Evolutionary conservation across 1,284 basidiomycete species (phyloP).

Genomic region (Marasmius oreades): DNA sequence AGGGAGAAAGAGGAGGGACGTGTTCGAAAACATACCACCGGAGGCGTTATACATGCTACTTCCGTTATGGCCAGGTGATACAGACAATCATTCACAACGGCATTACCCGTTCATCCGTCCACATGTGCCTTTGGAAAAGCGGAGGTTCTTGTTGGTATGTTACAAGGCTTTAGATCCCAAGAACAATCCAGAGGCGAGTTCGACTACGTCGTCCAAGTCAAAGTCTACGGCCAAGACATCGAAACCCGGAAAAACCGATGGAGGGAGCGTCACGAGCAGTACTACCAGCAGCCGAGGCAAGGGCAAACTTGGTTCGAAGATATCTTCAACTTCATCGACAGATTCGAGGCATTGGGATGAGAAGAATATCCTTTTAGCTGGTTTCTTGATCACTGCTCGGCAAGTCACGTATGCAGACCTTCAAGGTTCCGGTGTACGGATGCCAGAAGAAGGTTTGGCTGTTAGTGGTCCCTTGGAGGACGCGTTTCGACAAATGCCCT

Average conservation of each 20-base stretch:
- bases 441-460: constrained; percentile 66
- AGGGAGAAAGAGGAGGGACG: constrained; percentile 28
- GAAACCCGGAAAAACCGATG: constrained; percentile 25
- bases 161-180: constrained; percentile 32
- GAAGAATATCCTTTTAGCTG: constrained; percentile 46
- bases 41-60: constrained; percentile 76
- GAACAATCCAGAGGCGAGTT: neutral
- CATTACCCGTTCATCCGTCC: constrained; percentile 32
- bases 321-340: constrained; percentile 34
- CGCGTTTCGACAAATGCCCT: constrained; percentile 44
- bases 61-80: constrained; percentile 78
- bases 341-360: constrained; percentile 33
- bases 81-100: constrained; percentile 40
- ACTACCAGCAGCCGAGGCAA: neutral
- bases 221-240: constrained; percentile 23
- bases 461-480: constrained; percentile 59
- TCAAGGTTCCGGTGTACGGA: constrained; percentile 63
- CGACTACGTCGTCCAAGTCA: neutral
- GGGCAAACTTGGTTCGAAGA: constrained; percentile 19
- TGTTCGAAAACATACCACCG: constrained; percentile 60
- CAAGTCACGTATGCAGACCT: constrained; percentile 66
- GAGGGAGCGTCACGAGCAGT: constrained; percentile 28
- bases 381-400: constrained; percentile 66
- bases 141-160: constrained; percentile 71
- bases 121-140: constrained; percentile 45